Conservation (phyloP, 2,329 filamentous ascomycete genomes). For the Colletotrichum noveboracense region DNA sequence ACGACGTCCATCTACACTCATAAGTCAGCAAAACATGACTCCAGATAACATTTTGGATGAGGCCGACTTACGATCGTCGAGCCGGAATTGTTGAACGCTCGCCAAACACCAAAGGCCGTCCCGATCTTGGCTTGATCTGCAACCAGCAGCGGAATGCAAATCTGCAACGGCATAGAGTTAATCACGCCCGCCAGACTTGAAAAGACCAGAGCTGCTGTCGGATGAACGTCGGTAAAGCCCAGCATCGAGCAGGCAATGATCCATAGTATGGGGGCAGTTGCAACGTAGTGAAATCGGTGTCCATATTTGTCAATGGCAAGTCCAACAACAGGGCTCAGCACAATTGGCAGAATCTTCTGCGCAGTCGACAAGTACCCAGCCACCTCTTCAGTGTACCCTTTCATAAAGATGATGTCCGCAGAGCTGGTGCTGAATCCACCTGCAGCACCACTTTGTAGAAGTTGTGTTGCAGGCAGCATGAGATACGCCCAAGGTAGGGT, state of each 20-base stretch:
- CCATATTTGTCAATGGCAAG: slow-evolving; percentile 27
- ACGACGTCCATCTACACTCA: slow-evolving; percentile 27
- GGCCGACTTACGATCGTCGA: slow-evolving; percentile 26
- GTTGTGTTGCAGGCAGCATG: slow-evolving; percentile 27
- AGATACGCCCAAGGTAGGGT: slow-evolving; percentile 26
- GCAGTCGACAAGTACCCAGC: slow-evolving; percentile 27
- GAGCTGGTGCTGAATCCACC: slow-evolving; percentile 23
- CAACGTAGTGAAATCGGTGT: slow-evolving; percentile 27
- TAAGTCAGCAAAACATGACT: not conserved
- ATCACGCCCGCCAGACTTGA: slow-evolving; percentile 24
- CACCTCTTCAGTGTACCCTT: slow-evolving; percentile 26
- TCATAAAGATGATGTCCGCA: slow-evolving; percentile 29
- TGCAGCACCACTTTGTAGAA: slow-evolving; percentile 26
- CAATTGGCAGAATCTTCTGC: slow-evolving; percentile 24
- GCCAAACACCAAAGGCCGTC: slow-evolving; percentile 27
- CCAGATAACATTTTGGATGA: not conserved
- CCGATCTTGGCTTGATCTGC: slow-evolving; percentile 28
- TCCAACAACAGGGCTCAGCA: slow-evolving; percentile 24
- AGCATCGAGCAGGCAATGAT: slow-evolving; percentile 25
- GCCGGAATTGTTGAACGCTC: slow-evolving; percentile 27
- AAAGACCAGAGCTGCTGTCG: slow-evolving; percentile 24
- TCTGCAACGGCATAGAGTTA: slow-evolving; percentile 27
- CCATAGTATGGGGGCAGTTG: slow-evolving; percentile 24
- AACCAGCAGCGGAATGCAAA: slow-evolving; percentile 28
- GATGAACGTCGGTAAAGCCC: slow-evolving; percentile 26